These are phyloP conservation scores for Annona squamosa DNA, from an alignment of 164 flowering plant species.

Conservation along the genomic window DNA sequence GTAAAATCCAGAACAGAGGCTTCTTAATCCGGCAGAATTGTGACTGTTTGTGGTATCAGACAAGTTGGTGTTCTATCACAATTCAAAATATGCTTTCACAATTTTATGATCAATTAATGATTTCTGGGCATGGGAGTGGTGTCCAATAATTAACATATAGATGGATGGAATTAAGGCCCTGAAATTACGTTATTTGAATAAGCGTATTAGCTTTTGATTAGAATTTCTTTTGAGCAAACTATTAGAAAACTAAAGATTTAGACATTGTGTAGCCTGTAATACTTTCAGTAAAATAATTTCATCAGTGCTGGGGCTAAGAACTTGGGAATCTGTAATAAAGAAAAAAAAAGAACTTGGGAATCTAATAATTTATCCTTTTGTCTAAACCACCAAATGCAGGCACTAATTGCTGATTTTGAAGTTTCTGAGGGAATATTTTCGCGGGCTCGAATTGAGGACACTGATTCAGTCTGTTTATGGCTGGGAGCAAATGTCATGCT, in stretches of 20 bases:
- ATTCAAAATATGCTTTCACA: background rate
- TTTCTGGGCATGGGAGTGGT: background rate
- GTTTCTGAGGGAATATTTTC: slow-evolving; percentile 97
- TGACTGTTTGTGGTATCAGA: background rate
- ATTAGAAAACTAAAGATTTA: too few species aligned
- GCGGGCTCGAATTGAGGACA: slow-evolving; percentile 64
- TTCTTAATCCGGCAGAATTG: background rate
- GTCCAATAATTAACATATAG: background rate
- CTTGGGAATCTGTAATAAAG: too few species aligned
- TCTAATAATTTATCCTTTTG: background rate
- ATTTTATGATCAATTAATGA: background rate
- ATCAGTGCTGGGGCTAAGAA: too few species aligned
- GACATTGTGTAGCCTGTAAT: too few species aligned
- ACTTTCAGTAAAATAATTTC: too few species aligned
- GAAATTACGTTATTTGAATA: too few species aligned
- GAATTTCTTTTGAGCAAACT: too few species aligned
- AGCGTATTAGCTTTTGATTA: too few species aligned
- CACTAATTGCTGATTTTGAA: slow-evolving; percentile 82
- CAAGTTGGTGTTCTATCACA: background rate
- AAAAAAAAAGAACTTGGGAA: background rate
- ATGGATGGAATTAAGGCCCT: too few species aligned
- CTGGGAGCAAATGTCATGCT: slow-evolving; percentile 98
- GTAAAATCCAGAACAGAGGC: too few species aligned
- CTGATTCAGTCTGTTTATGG: slow-evolving; percentile 87
- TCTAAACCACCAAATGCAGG: slow-evolving; percentile 31